Conservation (phyloP, 1,284 basidiomycete genomes). For the Grifola frondosa region DNA sequence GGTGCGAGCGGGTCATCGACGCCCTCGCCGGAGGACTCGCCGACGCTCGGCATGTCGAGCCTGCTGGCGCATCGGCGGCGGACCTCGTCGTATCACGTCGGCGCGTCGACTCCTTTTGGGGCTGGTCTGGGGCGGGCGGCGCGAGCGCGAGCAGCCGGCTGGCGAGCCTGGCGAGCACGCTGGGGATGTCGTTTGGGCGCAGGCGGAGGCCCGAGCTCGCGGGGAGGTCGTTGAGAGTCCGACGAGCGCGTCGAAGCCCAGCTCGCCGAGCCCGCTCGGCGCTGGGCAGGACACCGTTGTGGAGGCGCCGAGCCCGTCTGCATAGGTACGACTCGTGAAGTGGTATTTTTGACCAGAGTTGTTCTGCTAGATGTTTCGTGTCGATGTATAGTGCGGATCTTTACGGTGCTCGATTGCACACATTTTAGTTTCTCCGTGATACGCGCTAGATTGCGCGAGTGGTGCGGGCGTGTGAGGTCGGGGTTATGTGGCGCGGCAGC, state of each 20-base stretch:
- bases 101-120: conserved; percentile 16
- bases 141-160: conserved; percentile 43
- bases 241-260: conserved; percentile 6
- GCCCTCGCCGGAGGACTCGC: conserved; percentile 57
- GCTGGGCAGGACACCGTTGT: conserved; percentile 11
- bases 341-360: background rate
- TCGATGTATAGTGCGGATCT: background rate
- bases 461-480: background rate
- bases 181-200: conserved; percentile 62
- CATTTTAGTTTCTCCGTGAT: conserved; percentile 10
- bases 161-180: conserved; percentile 64
- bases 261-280: conserved; percentile 10
- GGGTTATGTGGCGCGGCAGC: conserved; percentile 10
- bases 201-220: conserved; percentile 41
- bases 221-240: background rate
- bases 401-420: conserved; percentile 6
- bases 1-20: conserved; percentile 30
- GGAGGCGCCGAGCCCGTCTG: background rate
- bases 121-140: conserved; percentile 12
- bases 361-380: background rate
- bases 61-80: conserved; percentile 43
- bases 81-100: conserved; percentile 56
- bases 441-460: conserved; percentile 3
- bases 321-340: background rate
- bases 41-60: conserved; percentile 55